phyloP scores from a whole-genome alignment of 2,329 filamentous ascomycete genomes.

The Penicillium sp. region DNA sequence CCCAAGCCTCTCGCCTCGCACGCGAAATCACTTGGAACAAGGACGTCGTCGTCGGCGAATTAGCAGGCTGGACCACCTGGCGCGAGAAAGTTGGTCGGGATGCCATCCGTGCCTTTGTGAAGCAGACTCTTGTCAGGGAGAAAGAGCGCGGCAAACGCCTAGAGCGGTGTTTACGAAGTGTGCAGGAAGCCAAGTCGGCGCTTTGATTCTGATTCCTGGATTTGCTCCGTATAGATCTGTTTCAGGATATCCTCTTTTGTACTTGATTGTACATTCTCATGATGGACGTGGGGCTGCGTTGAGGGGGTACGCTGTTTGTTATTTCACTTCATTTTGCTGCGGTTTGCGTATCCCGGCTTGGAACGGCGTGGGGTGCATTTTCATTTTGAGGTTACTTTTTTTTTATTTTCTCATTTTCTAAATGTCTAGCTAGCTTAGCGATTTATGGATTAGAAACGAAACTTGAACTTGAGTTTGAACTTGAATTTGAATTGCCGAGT shows the following conservation, averaged over 20 bases:
- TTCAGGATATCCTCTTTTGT: not conserved
- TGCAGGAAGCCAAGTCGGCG: slow-evolving; percentile 36
- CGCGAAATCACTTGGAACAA: slow-evolving; percentile 87
- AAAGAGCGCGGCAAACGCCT: slow-evolving; percentile 75
- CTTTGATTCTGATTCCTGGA: slow-evolving; percentile 1
- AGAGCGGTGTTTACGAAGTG: slow-evolving; percentile 69
- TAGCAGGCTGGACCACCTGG: slow-evolving; percentile 92
- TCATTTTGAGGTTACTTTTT: not conserved
- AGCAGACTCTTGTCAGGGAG: slow-evolving; percentile 76
- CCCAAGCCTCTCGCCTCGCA: slow-evolving; percentile 71
- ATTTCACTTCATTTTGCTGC: not conserved
- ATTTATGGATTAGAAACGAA: not conserved
- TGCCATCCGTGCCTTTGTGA: slow-evolving; percentile 73
- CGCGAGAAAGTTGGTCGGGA: slow-evolving; percentile 73
- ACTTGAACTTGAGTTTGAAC: not conserved
- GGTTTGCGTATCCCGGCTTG: not conserved
- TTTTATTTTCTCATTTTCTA: not conserved
- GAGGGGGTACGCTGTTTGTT: not conserved
- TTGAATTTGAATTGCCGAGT: not conserved
- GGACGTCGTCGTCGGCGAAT: slow-evolving; percentile 83
- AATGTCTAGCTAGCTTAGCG: slow-evolving; percentile 6
- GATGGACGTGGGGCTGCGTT: slow-evolving; percentile 16
- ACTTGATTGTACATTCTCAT: slow-evolving; percentile 19
- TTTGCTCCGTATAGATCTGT: slow-evolving; percentile 4
- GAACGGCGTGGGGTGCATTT: slow-evolving; percentile 5